phyloP scores from a whole-genome alignment of 768 basidiomycete species.

The Leccinum broughii region DNA sequence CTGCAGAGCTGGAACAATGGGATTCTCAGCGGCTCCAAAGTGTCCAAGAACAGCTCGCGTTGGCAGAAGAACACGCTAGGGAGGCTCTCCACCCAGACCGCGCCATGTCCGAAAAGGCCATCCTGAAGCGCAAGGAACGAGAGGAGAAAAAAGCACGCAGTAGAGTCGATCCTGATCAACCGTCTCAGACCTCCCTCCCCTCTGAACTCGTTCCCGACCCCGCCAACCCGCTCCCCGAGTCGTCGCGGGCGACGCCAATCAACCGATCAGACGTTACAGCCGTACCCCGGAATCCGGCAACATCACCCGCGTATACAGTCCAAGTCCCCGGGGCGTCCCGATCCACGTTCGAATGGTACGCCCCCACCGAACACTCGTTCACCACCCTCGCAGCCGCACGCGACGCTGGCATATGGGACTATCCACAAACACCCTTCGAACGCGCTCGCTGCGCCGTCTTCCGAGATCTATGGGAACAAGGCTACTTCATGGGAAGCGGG shows the following conservation, averaged over 20 bases:
- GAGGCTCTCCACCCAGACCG: slow-evolving; percentile 39
- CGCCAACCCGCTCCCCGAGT: slow-evolving; percentile 1
- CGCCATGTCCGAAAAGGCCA: slow-evolving; percentile 61
- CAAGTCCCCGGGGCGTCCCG: slow-evolving; percentile 64
- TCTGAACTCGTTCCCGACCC: neutral
- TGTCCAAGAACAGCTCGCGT: slow-evolving; percentile 48
- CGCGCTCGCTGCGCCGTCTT: slow-evolving; percentile 80
- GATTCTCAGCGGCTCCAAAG: slow-evolving; percentile 46
- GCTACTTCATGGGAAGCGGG: slow-evolving; percentile 85
- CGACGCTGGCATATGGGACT: slow-evolving; percentile 73
- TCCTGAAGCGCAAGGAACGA: slow-evolving; percentile 70
- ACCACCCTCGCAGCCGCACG: slow-evolving; percentile 59
- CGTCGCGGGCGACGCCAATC: neutral
- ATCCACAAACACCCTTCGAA: slow-evolving; percentile 64
- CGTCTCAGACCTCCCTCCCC: neutral
- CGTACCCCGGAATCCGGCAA: too few species aligned
- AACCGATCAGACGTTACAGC: slow-evolving; percentile 32
- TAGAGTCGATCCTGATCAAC: slow-evolving; percentile 10
- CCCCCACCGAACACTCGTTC: slow-evolving; percentile 44
- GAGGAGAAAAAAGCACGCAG: slow-evolving; percentile 45
- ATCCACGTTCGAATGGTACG: slow-evolving; percentile 67
- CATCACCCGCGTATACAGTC: slow-evolving; percentile 52
- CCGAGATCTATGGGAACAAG: slow-evolving; percentile 76
- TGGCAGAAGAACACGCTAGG: slow-evolving; percentile 51
- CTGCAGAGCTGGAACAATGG: slow-evolving; percentile 54